Conservation (phyloP, 306 rosid genomes). For the Lathyrus tuberosus region DNA sequence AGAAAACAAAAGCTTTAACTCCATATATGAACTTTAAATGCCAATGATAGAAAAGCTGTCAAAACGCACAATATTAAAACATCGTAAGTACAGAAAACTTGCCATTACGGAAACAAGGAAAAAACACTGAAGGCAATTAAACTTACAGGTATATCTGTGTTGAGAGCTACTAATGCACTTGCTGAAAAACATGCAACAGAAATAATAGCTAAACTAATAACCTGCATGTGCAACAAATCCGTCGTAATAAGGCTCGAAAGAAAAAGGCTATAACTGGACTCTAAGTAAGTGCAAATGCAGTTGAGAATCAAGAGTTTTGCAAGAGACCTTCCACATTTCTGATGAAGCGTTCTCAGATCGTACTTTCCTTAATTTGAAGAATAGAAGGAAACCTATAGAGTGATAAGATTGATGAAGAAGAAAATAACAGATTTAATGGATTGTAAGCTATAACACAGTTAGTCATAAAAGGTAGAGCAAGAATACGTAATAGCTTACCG, state of each 20-base stretch:
- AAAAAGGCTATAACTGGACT: too few species aligned
- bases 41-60: constrained; percentile 67
- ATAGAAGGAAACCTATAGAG: constrained; percentile 57
- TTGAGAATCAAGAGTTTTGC: constrained; percentile 1
- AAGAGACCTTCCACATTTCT: constrained; percentile 73
- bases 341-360: constrained; percentile 70
- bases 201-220: constrained; percentile 62
- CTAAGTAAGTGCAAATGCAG: neutral
- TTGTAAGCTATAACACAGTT: neutral
- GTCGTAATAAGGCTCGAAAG: neutral
- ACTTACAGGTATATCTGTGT: constrained; percentile 69
- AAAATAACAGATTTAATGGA: constrained; percentile 2
- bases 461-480: constrained; percentile 2
- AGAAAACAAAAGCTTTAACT: constrained; percentile 43
- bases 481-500: constrained; percentile 46
- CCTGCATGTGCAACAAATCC: constrained; percentile 48
- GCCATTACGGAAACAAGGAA: neutral
- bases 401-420: neutral
- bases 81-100: constrained; percentile 14
- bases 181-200: constrained; percentile 61
- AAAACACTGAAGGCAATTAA: constrained; percentile 7
- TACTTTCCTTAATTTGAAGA: constrained; percentile 56
- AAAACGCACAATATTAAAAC: constrained; percentile 40
- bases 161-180: constrained; percentile 63
- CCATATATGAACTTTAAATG: constrained; percentile 54